Evolutionary conservation across 1,139 yeast species (phyloP).

Genomic region (Candida labiduridarum): DNA sequence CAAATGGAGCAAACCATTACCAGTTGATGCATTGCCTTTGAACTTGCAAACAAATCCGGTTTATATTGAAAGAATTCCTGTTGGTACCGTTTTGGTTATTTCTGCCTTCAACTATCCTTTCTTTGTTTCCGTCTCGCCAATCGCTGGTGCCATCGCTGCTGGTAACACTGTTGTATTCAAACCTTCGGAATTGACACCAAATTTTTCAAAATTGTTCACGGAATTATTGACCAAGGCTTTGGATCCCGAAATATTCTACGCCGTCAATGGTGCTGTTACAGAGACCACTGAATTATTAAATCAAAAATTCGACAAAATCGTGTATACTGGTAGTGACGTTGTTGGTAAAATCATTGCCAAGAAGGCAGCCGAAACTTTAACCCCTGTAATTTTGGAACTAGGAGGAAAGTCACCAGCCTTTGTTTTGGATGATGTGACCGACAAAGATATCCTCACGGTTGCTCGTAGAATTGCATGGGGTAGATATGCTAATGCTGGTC

Average conservation of each 20-base stretch:
- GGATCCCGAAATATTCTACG: conserved; percentile 57
- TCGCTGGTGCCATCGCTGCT: conserved; percentile 83
- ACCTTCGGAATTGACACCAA: conserved; percentile 75
- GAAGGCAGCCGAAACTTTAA: conserved; percentile 80
- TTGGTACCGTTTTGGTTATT: conserved; percentile 75
- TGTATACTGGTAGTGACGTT: conserved; percentile 76
- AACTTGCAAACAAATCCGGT: conserved; percentile 49
- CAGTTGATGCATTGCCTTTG: conserved; percentile 46
- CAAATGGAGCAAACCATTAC: conserved; percentile 60
- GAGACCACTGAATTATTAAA: conserved; percentile 68
- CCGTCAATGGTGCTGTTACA: conserved; percentile 72
- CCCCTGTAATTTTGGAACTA: conserved; percentile 79
- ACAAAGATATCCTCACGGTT: conserved; percentile 47
- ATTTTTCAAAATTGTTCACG: conserved; percentile 57
- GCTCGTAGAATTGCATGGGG: conserved; percentile 80
- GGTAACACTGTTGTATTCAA: conserved; percentile 84
- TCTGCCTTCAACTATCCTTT: conserved; percentile 90
- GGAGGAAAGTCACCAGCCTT: conserved; percentile 92
- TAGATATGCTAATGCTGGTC: conserved; percentile 77
- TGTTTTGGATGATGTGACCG: conserved; percentile 53
- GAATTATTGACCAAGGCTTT: conserved; percentile 53
- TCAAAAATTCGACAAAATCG: conserved; percentile 75
- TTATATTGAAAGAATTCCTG: conserved; percentile 63
- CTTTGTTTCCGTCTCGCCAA: conserved; percentile 61
- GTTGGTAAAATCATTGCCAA: conserved; percentile 79